Evolutionary conservation across 73 alveolate species (phyloP), one percentile per base, ranked within the genome.

Genomic region (Paramecium biaurelia): DNA sequence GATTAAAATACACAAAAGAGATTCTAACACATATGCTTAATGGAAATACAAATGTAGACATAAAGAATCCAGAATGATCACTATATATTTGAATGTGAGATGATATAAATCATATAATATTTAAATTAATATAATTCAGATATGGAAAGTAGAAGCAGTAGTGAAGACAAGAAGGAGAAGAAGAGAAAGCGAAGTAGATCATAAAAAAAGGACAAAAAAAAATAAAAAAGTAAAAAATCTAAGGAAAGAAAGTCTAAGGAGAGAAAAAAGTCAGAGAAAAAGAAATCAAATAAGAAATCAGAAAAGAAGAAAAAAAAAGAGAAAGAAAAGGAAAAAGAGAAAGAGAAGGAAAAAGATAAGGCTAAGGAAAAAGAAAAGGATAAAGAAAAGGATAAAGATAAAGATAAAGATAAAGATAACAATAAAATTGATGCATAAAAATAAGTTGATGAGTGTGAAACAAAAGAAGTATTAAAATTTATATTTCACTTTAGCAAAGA

Each of bases 11-110:
- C 85, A 96, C 98, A 37, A 98, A 98, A 94, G 99, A 98, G 85
- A 98, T 98, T 45, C 92, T 98, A 30, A 95, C 98, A 49, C 97
- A 93, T 58, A 97, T 97, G 99, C 85, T 97, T 32, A 92, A 82
- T 92, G 90, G 90, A 79, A 63, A 63, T 32, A 63, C 84, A 30
- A 63, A 63, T 63, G 45, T 63, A 1, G 84, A 63, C 45, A 4
- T 32, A 32, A 63, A 63, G 84, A 63, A 63, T 63, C 84, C 84
- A 63, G 84, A 63, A 63, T 63, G 84, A 63, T 63, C 84, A 63
- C 84, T 63, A 63, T 32, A 63, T 30, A 63, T 26, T 32, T 63
- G 84, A 63, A 30, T 7, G 84, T 63, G 84, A 63, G 68, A 53
- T 53, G 49, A 63, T 63, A 63, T 26, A 63, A 63, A 63, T 63